Evolutionary conservation across 2,329 filamentous ascomycete species (phyloP).

Genomic region (Podosphaera xanthii): DNA sequence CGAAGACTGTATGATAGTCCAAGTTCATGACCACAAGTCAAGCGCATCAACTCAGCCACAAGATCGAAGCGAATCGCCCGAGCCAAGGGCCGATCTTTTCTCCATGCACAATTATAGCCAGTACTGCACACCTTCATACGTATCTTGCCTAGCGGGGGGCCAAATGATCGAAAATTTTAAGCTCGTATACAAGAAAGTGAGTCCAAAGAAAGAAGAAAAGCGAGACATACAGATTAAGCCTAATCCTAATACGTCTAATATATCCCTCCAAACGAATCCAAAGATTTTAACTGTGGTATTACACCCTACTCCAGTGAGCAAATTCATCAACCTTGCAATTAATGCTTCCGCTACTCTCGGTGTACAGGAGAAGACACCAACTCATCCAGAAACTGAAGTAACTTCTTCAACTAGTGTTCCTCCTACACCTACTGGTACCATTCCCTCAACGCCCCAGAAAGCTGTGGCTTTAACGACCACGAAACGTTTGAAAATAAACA

Average conservation of each 20-base stretch:
- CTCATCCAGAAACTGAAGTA: slow-evolving; percentile 18
- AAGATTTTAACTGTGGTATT: slow-evolving; percentile 60
- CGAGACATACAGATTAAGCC: slow-evolving; percentile 37
- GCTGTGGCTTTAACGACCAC: slow-evolving; percentile 31
- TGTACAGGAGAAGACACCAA: not conserved
- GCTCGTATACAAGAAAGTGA: slow-evolving; percentile 13
- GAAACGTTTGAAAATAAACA: slow-evolving; percentile 48
- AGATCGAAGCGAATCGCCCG: slow-evolving; percentile 32
- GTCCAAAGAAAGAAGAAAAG: slow-evolving; percentile 16
- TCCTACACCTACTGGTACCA: slow-evolving; percentile 39
- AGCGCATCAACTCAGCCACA: slow-evolving; percentile 35
- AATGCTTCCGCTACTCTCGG: slow-evolving; percentile 37
- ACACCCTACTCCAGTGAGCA: slow-evolving; percentile 56
- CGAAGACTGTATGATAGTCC: slow-evolving; percentile 83
- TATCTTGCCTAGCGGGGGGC: slow-evolving; percentile 42
- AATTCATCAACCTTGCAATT: slow-evolving; percentile 53
- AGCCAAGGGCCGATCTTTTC: slow-evolving; percentile 42
- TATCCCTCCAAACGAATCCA: slow-evolving; percentile 31
- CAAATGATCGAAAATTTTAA: slow-evolving; percentile 14
- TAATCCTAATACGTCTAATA: slow-evolving; percentile 25
- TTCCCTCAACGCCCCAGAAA: slow-evolving; percentile 34
- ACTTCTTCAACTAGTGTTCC: slow-evolving; percentile 23
- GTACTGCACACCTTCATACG: slow-evolving; percentile 75
- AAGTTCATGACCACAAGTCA: slow-evolving; percentile 73
- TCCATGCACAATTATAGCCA: slow-evolving; percentile 86